Percentiles rank a stretch among this genome's conserved stretches.
Conservation (phyloP, 768 basidiomycete genomes). For the Solioccasus polychromus region DNA sequence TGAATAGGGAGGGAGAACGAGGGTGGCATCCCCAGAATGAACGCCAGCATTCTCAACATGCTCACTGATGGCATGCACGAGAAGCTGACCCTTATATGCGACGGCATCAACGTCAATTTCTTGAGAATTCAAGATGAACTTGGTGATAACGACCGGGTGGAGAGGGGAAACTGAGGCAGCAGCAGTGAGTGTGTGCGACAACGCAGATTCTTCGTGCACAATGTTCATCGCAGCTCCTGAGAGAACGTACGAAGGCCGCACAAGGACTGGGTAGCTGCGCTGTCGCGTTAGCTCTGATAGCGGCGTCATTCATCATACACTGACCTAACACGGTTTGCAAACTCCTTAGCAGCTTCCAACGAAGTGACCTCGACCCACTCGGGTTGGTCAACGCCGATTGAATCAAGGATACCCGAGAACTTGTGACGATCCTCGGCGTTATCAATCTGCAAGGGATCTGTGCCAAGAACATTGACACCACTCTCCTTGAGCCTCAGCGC, state of each 20-base stretch:
- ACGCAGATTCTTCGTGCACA: constrained; percentile 83
- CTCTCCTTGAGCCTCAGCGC: constrained; percentile 90
- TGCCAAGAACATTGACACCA: constrained; percentile 92
- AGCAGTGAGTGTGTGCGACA: constrained; percentile 94
- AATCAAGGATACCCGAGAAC: constrained; percentile 95
- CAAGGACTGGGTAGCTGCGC: constrained; percentile 90
- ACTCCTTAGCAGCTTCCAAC: constrained; percentile 86
- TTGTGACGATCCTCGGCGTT: constrained; percentile 98
- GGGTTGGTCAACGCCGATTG: constrained; percentile 94
- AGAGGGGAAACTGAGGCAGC: constrained; percentile 95
- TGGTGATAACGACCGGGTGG: constrained; percentile 97
- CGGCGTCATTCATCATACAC: neutral
- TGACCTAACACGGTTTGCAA: constrained; percentile 77
- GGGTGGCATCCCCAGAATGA: constrained; percentile 97
- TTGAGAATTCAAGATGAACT: constrained; percentile 97
- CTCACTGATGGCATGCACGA: constrained; percentile 95
- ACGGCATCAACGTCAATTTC: constrained; percentile 99
- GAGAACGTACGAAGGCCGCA: constrained; percentile 97
- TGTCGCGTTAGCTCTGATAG: neutral
- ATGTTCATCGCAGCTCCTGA: constrained; percentile 99
- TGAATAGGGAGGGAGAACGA: constrained; percentile 93
- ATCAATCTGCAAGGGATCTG: constrained; percentile 93
- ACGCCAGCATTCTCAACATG: constrained; percentile 99
- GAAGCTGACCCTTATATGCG: constrained; percentile 85
- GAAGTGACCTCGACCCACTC: constrained; percentile 92